Base-by-base conservation (phyloP, 2,329 filamentous ascomycete species). In the Chrysoporthe puriensis region DNA sequence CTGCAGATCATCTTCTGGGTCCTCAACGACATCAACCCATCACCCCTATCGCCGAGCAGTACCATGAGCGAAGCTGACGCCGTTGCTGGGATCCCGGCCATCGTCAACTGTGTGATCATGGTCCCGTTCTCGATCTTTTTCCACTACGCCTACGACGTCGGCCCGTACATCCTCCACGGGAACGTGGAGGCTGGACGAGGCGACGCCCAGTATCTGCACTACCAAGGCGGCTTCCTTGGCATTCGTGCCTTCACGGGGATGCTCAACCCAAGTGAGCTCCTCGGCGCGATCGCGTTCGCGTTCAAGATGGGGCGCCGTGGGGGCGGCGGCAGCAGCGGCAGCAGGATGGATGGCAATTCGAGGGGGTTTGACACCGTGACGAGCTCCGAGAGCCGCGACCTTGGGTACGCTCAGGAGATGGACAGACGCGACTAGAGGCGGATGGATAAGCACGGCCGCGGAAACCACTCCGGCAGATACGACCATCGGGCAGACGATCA, bases 31-130 rank as follows among this genome's bases (percentile, higher is more conserved):
- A 70, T 67, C 26, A 67, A 69, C 2, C 63, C 46, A 7, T 48
- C 62, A 2, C 43, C 57, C 5, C 63, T 76, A 21, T 69, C 70
- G 34, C 69, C 71, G 1, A 75, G 67, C 7, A 46, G 63, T 5
- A 73, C 64, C 1, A 66, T 74, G 64, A 73, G 71, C 52, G 70
- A 72, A 43, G 69, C 71, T 5, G 72, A 75, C 34, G 62, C 74
- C 44, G 69, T 72, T 56, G 71, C 72, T 50, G 73, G 72, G 2
- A 72, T 74, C 21, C 73, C 70, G 0, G 69, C 66, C 42, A 69
- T 75, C 50, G 68, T 73, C 40, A 70, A 69, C 62, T 74, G 72
- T 60, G 52, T 74, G n/a, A 69, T 75, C 61, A 74, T 74, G 74
- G 68, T 74, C 1, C 73, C 72, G 9, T 69, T 74, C 43, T 70